Percentiles rank a stretch among this genome's conserved stretches.
These are phyloP conservation scores for Rhynchosporium agropyri DNA, from an alignment of 2,329 filamentous ascomycete species.

Conservation along the genomic window DNA sequence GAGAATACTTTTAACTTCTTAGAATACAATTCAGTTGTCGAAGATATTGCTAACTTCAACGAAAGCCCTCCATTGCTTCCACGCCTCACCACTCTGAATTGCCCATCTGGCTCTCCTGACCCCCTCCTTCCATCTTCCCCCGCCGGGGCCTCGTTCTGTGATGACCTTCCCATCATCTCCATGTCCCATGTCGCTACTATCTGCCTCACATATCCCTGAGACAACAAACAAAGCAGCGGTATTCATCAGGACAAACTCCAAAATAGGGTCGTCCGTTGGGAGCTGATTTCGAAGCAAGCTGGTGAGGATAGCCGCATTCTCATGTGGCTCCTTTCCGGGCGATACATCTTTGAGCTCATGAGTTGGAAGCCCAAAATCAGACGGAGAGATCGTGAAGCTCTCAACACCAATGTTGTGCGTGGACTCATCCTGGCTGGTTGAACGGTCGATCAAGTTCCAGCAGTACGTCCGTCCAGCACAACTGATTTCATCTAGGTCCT, in stretches of 20 bases:
- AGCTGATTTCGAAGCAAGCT: conserved; percentile 75
- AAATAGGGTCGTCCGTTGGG: conserved; percentile 75
- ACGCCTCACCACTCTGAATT: conserved; percentile 82
- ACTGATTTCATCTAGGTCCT: conserved; percentile 93
- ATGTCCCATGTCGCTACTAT: conserved; percentile 75
- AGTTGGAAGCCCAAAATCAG: conserved; percentile 80
- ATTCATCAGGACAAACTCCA: conserved; percentile 95
- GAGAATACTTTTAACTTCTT: background rate
- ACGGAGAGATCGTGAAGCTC: conserved; percentile 75
- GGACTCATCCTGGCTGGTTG: conserved; percentile 44
- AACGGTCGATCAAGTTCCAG: conserved; percentile 72
- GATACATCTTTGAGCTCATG: conserved; percentile 80
- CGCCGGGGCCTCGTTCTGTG: conserved; percentile 79
- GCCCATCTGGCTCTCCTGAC: conserved; percentile 86
- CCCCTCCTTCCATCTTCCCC: conserved; percentile 93
- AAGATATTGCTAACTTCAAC: conserved; percentile 66
- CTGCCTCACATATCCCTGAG: conserved; percentile 83
- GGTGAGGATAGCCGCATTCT: conserved; percentile 85
- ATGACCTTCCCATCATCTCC: conserved; percentile 82
- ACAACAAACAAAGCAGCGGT: conserved; percentile 85
- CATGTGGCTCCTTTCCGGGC: conserved; percentile 79
- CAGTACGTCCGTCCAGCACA: conserved; percentile 87
- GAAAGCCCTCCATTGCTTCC: conserved; percentile 80
- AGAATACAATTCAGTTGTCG: conserved; percentile 11
- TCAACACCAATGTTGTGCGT: conserved; percentile 60